A percentile compares a stretch with the other conserved stretches of the same genome.
phyloP scores from a whole-genome alignment of 257 asterid genomes.

The Fraxinus pennsylvanica region DNA sequence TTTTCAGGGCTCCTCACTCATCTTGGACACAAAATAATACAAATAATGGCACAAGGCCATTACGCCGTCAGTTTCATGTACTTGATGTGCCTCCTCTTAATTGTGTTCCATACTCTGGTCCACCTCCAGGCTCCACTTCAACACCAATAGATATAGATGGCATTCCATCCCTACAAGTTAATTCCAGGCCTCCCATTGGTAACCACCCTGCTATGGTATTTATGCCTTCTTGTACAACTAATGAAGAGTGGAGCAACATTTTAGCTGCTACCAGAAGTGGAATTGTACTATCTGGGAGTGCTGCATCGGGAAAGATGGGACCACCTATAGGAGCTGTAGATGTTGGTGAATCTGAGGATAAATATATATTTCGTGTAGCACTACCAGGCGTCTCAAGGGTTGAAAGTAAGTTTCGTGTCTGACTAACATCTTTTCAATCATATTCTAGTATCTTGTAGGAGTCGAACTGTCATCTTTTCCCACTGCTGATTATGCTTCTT shows the following conservation, averaged over 20 bases:
- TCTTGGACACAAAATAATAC: slow-evolving; percentile 25
- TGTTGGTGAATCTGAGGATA: slow-evolving; percentile 41
- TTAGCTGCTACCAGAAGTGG: slow-evolving; percentile 35
- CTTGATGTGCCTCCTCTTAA: slow-evolving; percentile 41
- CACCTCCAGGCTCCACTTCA: slow-evolving; percentile 27
- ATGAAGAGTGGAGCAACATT: slow-evolving; percentile 42
- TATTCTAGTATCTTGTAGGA: neutral
- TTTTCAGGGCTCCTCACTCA: slow-evolving; percentile 33
- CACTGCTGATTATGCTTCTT: neutral
- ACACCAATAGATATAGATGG: slow-evolving; percentile 3
- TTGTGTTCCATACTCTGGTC: slow-evolving; percentile 40
- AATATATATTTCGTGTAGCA: slow-evolving; percentile 45
- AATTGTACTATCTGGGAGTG: slow-evolving; percentile 41
- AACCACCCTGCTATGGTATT: slow-evolving; percentile 45
- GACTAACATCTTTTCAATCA: neutral
- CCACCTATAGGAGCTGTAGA: slow-evolving; percentile 44
- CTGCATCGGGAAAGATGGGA: slow-evolving; percentile 45
- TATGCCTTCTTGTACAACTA: slow-evolving; percentile 33
- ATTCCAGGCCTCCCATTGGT: slow-evolving; percentile 1
- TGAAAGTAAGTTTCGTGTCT: slow-evolving; percentile 34
- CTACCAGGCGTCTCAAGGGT: slow-evolving; percentile 52
- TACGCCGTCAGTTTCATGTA: slow-evolving; percentile 28
- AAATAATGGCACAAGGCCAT: slow-evolving; percentile 31
- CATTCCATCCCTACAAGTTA: slow-evolving; percentile 2
- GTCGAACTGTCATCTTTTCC: neutral